Evolutionary conservation across 2,329 filamentous ascomycete species (phyloP).

Genomic region (Pseudogymnoascus sp.): DNA sequence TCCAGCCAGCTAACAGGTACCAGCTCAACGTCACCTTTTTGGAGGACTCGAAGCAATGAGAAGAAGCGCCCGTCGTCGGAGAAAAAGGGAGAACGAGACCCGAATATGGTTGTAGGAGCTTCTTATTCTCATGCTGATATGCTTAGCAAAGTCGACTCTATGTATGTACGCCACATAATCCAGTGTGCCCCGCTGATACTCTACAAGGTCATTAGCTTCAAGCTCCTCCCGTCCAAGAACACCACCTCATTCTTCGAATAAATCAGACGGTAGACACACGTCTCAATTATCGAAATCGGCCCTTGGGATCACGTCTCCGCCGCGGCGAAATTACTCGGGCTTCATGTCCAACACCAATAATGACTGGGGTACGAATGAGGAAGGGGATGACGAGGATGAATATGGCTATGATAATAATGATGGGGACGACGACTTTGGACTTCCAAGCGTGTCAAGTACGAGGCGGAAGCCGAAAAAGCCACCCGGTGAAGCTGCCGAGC

Average conservation of each 20-base stretch:
- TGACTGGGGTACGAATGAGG: slow-evolving; percentile 70
- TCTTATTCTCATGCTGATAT: slow-evolving; percentile 96
- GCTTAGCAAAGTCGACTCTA: slow-evolving; percentile 67
- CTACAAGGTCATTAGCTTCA: slow-evolving; percentile 50
- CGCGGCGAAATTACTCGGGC: slow-evolving; percentile 69
- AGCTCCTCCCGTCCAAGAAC: slow-evolving; percentile 64
- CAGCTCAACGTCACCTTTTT: slow-evolving; percentile 85
- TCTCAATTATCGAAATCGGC: slow-evolving; percentile 47
- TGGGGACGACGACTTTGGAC: slow-evolving; percentile 81
- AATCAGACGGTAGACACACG: slow-evolving; percentile 48
- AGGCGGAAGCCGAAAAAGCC: slow-evolving; percentile 58
- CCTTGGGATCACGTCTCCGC: slow-evolving; percentile 51
- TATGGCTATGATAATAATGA: slow-evolving; percentile 75
- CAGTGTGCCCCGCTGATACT: background rate
- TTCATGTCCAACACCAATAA: slow-evolving; percentile 76
- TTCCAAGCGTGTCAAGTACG: slow-evolving; percentile 89
- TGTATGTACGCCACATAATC: slow-evolving; percentile 47
- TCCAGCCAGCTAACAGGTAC: slow-evolving; percentile 16
- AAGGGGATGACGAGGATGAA: slow-evolving; percentile 62
- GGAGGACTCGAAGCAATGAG: slow-evolving; percentile 56
- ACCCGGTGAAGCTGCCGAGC: slow-evolving; percentile 13
- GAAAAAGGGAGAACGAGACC: slow-evolving; percentile 50
- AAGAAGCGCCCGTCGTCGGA: slow-evolving; percentile 46
- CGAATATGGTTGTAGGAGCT: slow-evolving; percentile 78
- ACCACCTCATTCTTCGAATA: slow-evolving; percentile 57